Base-by-base conservation (phyloP, 441 rosid genomes). In the Eugenia klotzschiana region DNA sequence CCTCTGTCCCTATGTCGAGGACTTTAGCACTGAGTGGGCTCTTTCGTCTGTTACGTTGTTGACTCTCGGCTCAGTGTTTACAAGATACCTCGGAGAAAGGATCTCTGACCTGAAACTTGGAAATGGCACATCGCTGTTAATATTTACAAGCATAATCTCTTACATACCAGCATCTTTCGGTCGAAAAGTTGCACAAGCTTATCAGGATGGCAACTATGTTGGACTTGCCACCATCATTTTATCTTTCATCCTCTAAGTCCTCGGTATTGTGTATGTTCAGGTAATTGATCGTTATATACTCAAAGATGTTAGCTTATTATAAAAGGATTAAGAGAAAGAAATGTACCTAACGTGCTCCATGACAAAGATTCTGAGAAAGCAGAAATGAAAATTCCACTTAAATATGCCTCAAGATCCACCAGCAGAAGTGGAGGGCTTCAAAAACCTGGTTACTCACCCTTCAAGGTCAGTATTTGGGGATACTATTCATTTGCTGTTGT, bases 131-230 rank as follows among this genome's bases (percentile, higher is more conserved):
- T 95, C 98, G 33, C 94, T 97, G 64, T 87, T 97, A 81, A 97
- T 97, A 85, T 97, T 97, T 88, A 97, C 99, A 3, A 97, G 96
- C 90, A 97, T 97, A 50, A 92, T 97, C 87, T 97, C 99, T 58
- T 97, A 97, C 91, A 89, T 95, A 89, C 99, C 99, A 8, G 97
- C 99, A 84, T 97, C 99, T 80, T 92, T 97, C 87, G 99, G 99
- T 85, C 91, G 94, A 92, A 95, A 98, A 18, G 88, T 91, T 79
- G 87, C 97, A 25, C 87, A 97, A 83, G 98, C 95, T 52, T 93
- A 89, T 86, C 94, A 94, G 86, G 98, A 94, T 89, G 98, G 98
- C 81, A 95, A 97, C 92, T 97, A 95, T 86, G 83, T 86, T 82
- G 99, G 99, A 86, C 98, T 97, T 43, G 90, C 85, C 22, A 85